Base-by-base conservation (phyloP, 305 asterid genomes). In the Fraxinus floribunda region DNA sequence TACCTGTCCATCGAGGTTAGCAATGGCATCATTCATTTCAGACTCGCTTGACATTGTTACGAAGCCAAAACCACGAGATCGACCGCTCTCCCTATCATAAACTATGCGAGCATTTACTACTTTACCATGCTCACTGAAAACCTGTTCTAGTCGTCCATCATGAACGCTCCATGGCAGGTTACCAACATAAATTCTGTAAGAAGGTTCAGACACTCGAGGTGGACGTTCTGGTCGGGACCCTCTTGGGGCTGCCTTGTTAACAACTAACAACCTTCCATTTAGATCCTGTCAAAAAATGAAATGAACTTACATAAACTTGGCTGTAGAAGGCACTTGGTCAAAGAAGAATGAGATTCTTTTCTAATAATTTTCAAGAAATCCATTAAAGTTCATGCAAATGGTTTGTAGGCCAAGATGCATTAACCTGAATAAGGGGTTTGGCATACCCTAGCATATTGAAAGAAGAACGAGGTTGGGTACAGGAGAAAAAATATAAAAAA, bases 11-110 rank as follows among this genome's bases (percentile, higher is more conserved):
- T 96, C 97, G 32, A 96, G 98, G 85, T 86, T 89, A 18, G 95
- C 92, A 68, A 96, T 94, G 86, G 98, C 98, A 79, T 91, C 95
- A 20, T 91, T 92, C 91, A 91, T 87, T 87, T 96, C 98, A 7
- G 92, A 80, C 86, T 92, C 97, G 74, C 86, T 90, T 7, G 97
- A 85, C 99, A 96, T 93, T 15, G 80, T 86, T 26, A 96, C 96
- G 79, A 96, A 96, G 75, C 99, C 99, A 88, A 96, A 96, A 80
- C 99, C 99, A 8, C 98, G 94, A 9, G 99, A 96, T 82, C 96
- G 81, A 35, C 97, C 97, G 64, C 89, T 88, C 13, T 96, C 98
- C 87, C 97, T 89, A 76, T 96, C 98, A 52, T 57, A 86, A 79
- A 96, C 88, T 52, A 96, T 97, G 32, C 94, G 90, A 26, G 99